These are phyloP conservation scores for Theobroma cacao DNA, from an alignment of 345 rosid genomes.

Conservation along the genomic window DNA sequence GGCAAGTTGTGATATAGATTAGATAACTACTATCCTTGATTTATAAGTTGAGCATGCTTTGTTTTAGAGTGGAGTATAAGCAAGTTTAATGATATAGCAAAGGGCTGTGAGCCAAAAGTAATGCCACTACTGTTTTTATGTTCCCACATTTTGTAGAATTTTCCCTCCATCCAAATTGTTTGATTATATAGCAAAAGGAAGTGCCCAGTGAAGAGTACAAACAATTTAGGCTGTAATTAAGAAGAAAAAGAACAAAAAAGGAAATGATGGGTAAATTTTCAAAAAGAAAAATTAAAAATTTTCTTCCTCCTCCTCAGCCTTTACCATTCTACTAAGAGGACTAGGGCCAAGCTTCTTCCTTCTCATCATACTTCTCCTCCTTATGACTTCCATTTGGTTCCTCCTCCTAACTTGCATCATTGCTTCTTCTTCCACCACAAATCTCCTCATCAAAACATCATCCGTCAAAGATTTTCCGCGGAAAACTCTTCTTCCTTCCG, in stretches of 20 bases:
- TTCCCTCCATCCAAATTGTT: not conserved
- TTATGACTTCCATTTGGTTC: constrained; percentile 81
- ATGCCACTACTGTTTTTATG: too few species aligned
- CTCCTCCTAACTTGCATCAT: constrained; percentile 80
- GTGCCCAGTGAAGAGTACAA: not conserved
- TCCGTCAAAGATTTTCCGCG: constrained; percentile 88
- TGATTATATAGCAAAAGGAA: not conserved
- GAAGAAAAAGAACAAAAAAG: not conserved
- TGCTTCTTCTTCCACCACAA: constrained; percentile 88
- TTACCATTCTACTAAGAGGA: constrained; percentile 77
- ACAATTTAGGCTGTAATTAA: too few species aligned
- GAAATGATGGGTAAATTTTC: not conserved
- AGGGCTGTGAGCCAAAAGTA: too few species aligned
- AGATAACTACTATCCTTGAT: constrained; percentile 26
- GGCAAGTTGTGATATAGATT: constrained; percentile 20
- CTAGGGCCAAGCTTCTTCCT: constrained; percentile 90
- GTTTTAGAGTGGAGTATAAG: constrained; percentile 35
- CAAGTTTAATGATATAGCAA: constrained; percentile 21
- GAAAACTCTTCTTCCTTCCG: constrained; percentile 70
- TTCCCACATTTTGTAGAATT: not conserved
- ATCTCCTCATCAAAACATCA: constrained; percentile 88
- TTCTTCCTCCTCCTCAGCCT: constrained; percentile 37
- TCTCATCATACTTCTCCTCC: constrained; percentile 58
- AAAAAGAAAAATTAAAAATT: not conserved
- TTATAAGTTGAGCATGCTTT: constrained; percentile 14